Evolutionary conservation across 306 rosid species (phyloP).

Genomic region (Castanea mollissima): DNA sequence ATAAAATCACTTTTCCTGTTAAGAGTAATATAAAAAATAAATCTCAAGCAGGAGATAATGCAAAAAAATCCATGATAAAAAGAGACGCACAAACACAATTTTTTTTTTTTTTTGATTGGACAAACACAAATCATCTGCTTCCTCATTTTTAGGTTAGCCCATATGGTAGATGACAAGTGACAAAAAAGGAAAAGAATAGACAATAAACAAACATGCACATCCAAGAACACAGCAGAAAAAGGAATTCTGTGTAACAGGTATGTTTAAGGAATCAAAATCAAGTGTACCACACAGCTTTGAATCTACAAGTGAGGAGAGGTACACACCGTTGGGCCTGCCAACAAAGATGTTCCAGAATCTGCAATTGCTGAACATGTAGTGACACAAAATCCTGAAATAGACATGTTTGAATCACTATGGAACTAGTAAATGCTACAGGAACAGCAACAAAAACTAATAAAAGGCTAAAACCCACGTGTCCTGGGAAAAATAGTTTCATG

Average conservation of each 20-base stretch:
- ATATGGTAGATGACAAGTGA: neutral
- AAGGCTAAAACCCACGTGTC: neutral
- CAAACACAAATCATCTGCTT: neutral
- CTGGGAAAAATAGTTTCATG: neutral
- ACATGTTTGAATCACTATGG: neutral
- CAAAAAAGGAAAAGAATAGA: too few species aligned
- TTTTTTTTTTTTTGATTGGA: too few species aligned
- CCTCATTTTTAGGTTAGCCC: neutral
- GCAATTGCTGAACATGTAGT: conserved; percentile 76
- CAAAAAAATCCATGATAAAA: too few species aligned
- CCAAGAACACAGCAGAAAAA: neutral
- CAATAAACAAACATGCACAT: neutral
- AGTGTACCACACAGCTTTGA: neutral
- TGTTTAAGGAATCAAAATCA: neutral
- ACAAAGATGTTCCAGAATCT: conserved; percentile 83
- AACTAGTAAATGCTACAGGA: neutral
- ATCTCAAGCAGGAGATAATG: neutral
- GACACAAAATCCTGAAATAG: conserved; percentile 63
- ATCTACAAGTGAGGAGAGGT: neutral
- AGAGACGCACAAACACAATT: too few species aligned
- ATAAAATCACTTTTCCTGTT: neutral
- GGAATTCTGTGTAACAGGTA: neutral
- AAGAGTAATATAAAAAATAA: neutral
- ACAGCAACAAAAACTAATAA: neutral
- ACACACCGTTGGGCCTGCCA: conserved; percentile 74